Evolutionary conservation across 1,284 basidiomycete genomes (phyloP), one percentile per base, ranked within the genome.

Genomic region (Trichosporon inkin): DNA sequence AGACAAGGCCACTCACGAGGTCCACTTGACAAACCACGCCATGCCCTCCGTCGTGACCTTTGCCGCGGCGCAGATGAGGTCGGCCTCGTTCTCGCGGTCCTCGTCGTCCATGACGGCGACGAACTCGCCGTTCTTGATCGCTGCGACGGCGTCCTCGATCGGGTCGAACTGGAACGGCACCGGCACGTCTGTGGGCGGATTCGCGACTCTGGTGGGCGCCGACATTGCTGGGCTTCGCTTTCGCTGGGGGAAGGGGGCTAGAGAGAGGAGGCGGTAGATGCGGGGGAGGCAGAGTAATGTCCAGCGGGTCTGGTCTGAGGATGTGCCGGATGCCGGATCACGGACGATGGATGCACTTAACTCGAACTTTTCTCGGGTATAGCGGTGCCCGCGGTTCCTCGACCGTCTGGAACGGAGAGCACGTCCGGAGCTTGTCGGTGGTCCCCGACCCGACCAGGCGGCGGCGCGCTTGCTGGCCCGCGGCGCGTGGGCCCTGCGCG

Each of bases 11-110:
- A 49, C 85, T 61, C 64, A 93, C 93, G 91, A 95, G 0, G 91
- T 92, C 79, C 95, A 88, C 74, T 88, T 88, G 76, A 99, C 93
- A 84, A 99, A 90, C 92, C 92, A 99, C 1, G 96, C 96, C 95
- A 99, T 97, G 71, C 95, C 91, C 78, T 96, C 89, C 0, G 91
- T 91, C 19, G 92, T 92, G 66, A 90, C 86, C 61, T 86, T 84
- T 41, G 82, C 82, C 0, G 85, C 93, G 14, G 93, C 85, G 70
- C 92, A 87, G 72, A 96, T 90, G 62, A 97, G 80, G 78, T 97
- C 93, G 2, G 93, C 93, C 76, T 97, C 93, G 74, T 96, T 97
- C 81, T 97, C 93, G 64, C 94, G 82, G 66, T 83, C 82, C 78
- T 95, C 89, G 77, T 96, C 93, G 76, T 97, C 93, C 87, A 96